Evolutionary conservation across 768 basidiomycete genomes (phyloP).

Genomic region (Rhizopogon salebrosus): DNA sequence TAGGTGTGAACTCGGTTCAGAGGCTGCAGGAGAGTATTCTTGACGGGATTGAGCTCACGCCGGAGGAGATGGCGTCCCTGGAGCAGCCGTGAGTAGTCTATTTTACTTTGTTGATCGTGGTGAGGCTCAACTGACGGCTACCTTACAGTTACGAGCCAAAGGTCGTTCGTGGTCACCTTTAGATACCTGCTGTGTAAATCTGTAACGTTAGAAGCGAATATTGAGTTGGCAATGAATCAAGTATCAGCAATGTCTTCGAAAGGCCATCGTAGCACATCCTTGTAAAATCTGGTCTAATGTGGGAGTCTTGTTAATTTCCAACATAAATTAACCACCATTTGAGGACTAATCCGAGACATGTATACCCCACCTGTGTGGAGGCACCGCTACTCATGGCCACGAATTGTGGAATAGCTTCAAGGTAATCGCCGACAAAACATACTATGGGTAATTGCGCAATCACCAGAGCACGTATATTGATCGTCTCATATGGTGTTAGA

Average conservation of each 20-base stretch:
- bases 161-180: conserved; percentile 14
- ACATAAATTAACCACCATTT: no score
- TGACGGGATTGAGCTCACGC: conserved; percentile 17
- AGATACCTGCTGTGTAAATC: neutral
- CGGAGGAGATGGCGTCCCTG: conserved; percentile 27
- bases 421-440: no score
- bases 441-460: no score
- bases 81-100: conserved; percentile 20
- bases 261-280: conserved; percentile 6
- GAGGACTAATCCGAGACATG: no score
- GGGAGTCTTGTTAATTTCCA: neutral
- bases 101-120: neutral
- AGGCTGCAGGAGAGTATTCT: conserved; percentile 27
- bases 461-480: no score
- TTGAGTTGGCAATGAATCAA: neutral
- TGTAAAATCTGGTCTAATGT: conserved; percentile 12
- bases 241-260: no score
- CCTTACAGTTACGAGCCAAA: conserved; percentile 14
- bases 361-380: no score
- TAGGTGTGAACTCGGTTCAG: conserved; percentile 31
- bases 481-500: no score
- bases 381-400: no score
- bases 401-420: no score
- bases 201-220: neutral
- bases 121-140: neutral